These are phyloP conservation scores for Acer yangbiense DNA, from an alignment of 345 rosid species.

Conservation along the genomic window DNA sequence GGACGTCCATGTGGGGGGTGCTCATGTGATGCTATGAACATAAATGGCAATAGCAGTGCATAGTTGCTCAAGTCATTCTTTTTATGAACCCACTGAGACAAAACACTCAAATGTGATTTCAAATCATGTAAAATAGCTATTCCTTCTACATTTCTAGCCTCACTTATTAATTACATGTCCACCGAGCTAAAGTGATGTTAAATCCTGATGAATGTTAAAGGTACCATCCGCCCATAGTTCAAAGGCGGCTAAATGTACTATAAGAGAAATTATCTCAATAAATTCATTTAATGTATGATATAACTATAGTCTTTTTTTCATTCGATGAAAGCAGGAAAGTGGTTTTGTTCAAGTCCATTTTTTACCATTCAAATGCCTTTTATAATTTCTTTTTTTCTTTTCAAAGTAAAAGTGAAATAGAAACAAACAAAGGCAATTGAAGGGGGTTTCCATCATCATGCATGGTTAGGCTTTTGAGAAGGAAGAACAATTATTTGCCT, in stretches of 20 bases:
- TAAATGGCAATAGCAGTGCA: conserved; percentile 23
- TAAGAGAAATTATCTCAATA: no score
- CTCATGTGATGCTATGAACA: conserved; percentile 22
- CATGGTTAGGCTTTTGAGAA: conserved; percentile 55
- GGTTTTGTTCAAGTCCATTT: conserved; percentile 3
- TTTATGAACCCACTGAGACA: not conserved
- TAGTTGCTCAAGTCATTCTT: conserved; percentile 5
- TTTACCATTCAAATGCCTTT: conserved; percentile 23
- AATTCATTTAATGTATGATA: no score
- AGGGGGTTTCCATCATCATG: conserved; percentile 23
- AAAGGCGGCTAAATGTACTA: no score
- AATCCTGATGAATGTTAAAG: not conserved
- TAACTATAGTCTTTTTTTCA: no score
- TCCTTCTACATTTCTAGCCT: not conserved
- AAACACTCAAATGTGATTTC: not conserved
- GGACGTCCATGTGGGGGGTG: conserved; percentile 33
- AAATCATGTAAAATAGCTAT: not conserved
- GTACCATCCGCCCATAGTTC: no score
- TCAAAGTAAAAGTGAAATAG: conserved; percentile 18
- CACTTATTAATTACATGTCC: not conserved
- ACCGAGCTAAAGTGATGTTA: not conserved
- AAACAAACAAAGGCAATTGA: conserved; percentile 19
- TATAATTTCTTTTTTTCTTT: not conserved
- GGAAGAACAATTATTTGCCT: conserved; percentile 31
- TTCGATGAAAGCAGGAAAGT: conserved; percentile 8